Evolutionary conservation across 176 grass and related monocot genomes (phyloP).

Genomic region (Eremochloa ophiuroides): DNA sequence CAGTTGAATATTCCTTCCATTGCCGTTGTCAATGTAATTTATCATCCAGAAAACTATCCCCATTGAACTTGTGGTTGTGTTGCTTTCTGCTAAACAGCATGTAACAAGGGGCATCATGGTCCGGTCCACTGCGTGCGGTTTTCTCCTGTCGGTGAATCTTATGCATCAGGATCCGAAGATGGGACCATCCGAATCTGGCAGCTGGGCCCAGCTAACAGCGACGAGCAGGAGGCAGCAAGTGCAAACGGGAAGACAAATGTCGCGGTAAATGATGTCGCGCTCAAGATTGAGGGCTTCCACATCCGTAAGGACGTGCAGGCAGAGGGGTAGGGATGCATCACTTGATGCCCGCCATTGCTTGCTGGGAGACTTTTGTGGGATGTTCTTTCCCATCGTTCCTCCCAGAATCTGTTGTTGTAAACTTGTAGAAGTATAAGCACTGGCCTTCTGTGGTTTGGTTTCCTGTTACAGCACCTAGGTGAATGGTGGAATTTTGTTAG

Average conservation of each 20-base stretch:
- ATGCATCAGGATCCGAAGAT: slow-evolving; percentile 83
- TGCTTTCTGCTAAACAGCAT: slow-evolving; percentile 38
- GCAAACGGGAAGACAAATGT: slow-evolving; percentile 43
- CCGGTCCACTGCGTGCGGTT: slow-evolving; percentile 80
- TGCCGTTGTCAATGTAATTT: background rate
- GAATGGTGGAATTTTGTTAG: slow-evolving; percentile 22
- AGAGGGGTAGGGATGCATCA: slow-evolving; percentile 18
- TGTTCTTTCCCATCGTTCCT: background rate
- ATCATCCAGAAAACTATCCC: background rate
- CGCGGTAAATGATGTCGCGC: slow-evolving; percentile 35
- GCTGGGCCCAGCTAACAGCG: slow-evolving; percentile 35
- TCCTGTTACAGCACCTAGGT: background rate
- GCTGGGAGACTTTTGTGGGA: background rate
- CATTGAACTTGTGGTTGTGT: background rate
- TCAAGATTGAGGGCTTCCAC: slow-evolving; percentile 59
- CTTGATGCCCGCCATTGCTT: background rate
- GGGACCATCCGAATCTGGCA: slow-evolving; percentile 85
- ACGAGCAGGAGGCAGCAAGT: slow-evolving; percentile 34
- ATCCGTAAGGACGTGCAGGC: slow-evolving; percentile 38
- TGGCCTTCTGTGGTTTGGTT: background rate
- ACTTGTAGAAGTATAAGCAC: background rate
- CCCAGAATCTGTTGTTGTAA: background rate
- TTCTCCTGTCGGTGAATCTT: slow-evolving; percentile 63
- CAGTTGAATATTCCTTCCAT: background rate
- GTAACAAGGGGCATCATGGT: slow-evolving; percentile 85